phyloP scores from a whole-genome alignment of 2,329 filamentous ascomycete genomes.

The Amylocarpus encephaloides region DNA sequence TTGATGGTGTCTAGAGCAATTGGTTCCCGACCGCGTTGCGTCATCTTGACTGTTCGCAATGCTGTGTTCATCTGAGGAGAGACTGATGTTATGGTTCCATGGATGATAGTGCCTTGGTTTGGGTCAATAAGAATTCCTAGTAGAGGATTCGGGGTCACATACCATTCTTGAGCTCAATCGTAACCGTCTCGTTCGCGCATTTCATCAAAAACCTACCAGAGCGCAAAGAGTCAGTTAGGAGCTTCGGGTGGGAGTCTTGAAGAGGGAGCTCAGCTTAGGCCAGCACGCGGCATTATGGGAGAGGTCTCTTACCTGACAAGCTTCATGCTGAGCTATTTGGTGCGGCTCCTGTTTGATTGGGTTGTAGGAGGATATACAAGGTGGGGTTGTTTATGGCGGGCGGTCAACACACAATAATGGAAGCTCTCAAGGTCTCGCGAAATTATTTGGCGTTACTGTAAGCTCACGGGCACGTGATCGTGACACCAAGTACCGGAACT shows the following conservation, averaged over 20 bases:
- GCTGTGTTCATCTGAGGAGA: conserved; percentile 98
- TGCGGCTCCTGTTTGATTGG: background rate
- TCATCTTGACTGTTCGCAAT: conserved; percentile 95
- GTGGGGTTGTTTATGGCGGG: conserved; percentile 6
- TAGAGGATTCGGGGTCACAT: conserved; percentile 24
- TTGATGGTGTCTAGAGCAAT: conserved; percentile 92
- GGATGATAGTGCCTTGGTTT: conserved; percentile 75
- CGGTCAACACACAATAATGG: conserved; percentile 6
- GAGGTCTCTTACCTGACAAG: conserved; percentile 73
- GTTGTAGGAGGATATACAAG: background rate
- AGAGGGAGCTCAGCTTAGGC: conserved; percentile 42
- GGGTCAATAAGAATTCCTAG: background rate
- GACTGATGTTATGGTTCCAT: conserved; percentile 94
- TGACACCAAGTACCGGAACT: background rate
- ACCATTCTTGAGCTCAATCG: conserved; percentile 98
- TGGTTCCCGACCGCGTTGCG: conserved; percentile 76
- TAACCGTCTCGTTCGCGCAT: conserved; percentile 97
- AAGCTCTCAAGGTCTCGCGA: conserved; percentile 8
- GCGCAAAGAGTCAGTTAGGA: conserved; percentile 30
- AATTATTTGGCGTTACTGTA: conserved; percentile 9
- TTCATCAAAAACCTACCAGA: conserved; percentile 90
- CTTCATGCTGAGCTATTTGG: conserved; percentile 66
- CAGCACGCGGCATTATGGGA: conserved; percentile 21
- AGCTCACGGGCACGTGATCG: conserved; percentile 1
- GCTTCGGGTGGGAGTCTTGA: conserved; percentile 35